These are phyloP conservation scores for Umbilicaria muhlenbergii DNA, from an alignment of 495 filamentous ascomycete genomes.

Conservation along the genomic window DNA sequence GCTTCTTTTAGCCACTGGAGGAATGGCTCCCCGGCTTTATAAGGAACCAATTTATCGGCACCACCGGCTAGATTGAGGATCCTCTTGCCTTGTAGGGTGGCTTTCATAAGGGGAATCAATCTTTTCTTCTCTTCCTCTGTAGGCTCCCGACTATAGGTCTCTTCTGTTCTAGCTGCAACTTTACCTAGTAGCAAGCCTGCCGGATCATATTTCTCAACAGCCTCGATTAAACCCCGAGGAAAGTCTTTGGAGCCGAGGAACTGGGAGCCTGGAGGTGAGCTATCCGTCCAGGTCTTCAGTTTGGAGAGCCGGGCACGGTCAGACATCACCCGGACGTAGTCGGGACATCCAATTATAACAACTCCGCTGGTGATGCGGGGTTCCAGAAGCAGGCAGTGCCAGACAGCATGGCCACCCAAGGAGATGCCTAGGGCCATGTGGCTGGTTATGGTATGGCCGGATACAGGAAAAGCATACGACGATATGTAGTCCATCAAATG, in stretches of 20 bases:
- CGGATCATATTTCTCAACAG: constrained; percentile 49
- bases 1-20: constrained; percentile 53
- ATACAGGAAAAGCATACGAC: constrained; percentile 52
- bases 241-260: constrained; percentile 69
- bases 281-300: constrained; percentile 40
- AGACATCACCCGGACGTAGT: constrained; percentile 63
- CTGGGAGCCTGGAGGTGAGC: constrained; percentile 35
- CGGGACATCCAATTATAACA: constrained; percentile 76
- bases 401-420: constrained; percentile 77
- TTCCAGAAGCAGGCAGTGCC: constrained; percentile 66
- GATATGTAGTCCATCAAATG: constrained; percentile 56
- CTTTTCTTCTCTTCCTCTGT: constrained; percentile 26
- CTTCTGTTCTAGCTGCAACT: constrained; percentile 12
- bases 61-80: constrained; percentile 66
- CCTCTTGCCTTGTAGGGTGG: constrained; percentile 50
- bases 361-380: constrained; percentile 60
- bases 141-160: constrained; percentile 15
- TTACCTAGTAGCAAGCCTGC: constrained; percentile 48
- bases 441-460: constrained; percentile 38
- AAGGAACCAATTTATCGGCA: constrained; percentile 74
- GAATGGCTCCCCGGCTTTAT: constrained; percentile 51
- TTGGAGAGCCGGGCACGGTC: constrained; percentile 66
- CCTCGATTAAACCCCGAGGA: constrained; percentile 45
- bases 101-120: constrained; percentile 25
- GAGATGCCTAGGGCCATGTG: constrained; percentile 70